Evolutionary conservation across 1,139 yeast genomes (phyloP), one percentile per base, ranked within the genome.

Genomic region (Diutina mesorugosa): DNA sequence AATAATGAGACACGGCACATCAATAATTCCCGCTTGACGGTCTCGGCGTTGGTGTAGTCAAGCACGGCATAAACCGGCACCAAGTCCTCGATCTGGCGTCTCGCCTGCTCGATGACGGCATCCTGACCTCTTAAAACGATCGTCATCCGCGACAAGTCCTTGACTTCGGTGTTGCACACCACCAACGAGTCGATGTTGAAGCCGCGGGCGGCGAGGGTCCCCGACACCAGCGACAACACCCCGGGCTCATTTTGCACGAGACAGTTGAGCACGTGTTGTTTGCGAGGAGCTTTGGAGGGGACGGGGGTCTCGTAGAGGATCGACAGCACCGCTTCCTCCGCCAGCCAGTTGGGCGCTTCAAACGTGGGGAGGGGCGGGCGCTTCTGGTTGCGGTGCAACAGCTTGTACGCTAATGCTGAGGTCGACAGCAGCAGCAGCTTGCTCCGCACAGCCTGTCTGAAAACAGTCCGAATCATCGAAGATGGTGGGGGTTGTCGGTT

Each of bases 211-310:
- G 99, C 99, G 64, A 93, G 78, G 56, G 97, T 91, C 58, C 98
- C 97, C 4, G 98, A 87, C 55, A 93, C 90, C 58, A 95, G 81
- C 54, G 96, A 86, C 66, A 93, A 78, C 56, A 93, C 99, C 77
- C 99, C 99, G 5, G 99, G 99, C 73, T 93, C 99, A 72, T 93
- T 91, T 72, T 93, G 99, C 46, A 93, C 99, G 69, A 93, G 79
- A 74, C 99, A 93, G 79, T 93, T 95, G 69, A 93, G 78, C 54
- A 93, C 95, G 66, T 93, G 98, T 66, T 88, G 90, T 61, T 85
- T 85, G 63, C 80, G 77, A 48, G 90, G 89, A 4, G 83, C 80
- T 57, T 72, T 78, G 6, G 87, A 79, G 21, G 88, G 86, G 30
- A 83, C 73, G 58, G 99, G 99, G 6, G 97, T 90, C 71, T 93